Percentiles rank a stretch among this genome's conserved stretches.
Evolutionary conservation across 805 yeast species (phyloP).

Genomic region (Wickerhamomyces strasburgensis): DNA sequence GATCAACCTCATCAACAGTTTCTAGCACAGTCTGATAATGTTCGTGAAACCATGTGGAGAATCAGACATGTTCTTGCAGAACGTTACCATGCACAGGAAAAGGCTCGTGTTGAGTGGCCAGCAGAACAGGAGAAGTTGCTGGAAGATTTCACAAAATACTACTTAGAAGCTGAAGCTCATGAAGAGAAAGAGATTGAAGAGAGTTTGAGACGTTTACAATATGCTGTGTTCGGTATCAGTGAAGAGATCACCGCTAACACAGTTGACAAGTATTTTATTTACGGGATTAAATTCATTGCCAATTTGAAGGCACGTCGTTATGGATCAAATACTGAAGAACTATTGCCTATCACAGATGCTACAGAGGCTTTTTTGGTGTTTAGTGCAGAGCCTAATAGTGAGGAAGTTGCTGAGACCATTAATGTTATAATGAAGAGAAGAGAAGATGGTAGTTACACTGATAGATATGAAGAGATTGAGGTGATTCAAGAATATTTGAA

Average conservation of each 20-base stretch:
- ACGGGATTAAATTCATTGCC: slow-evolving; percentile 69
- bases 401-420: slow-evolving; percentile 36
- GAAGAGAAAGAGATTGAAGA: slow-evolving; percentile 60
- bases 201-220: slow-evolving; percentile 71
- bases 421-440: slow-evolving; percentile 43
- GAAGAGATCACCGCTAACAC: slow-evolving; percentile 52
- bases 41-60: slow-evolving; percentile 65
- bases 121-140: slow-evolving; percentile 40
- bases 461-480: slow-evolving; percentile 31
- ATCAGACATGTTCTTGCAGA: slow-evolving; percentile 86
- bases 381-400: slow-evolving; percentile 38
- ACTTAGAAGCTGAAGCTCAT: slow-evolving; percentile 48
- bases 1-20: slow-evolving; percentile 34
- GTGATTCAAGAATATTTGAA: slow-evolving; percentile 28
- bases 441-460: slow-evolving; percentile 29
- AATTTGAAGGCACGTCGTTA: slow-evolving; percentile 59
- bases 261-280: slow-evolving; percentile 53
- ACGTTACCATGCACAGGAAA: slow-evolving; percentile 65
- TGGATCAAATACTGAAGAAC: slow-evolving; percentile 34
- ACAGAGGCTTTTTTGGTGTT: slow-evolving; percentile 47
- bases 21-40: slow-evolving; percentile 29
- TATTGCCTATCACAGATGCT: slow-evolving; percentile 23
- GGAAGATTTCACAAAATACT: slow-evolving; percentile 51
- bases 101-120: slow-evolving; percentile 45
- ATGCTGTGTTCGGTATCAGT: slow-evolving; percentile 81